A percentile compares a stretch with the other conserved stretches of the same genome.
These are phyloP conservation scores for Vitellaria paradoxa DNA, from an alignment of 179 eudicot genomes.

Conservation along the genomic window DNA sequence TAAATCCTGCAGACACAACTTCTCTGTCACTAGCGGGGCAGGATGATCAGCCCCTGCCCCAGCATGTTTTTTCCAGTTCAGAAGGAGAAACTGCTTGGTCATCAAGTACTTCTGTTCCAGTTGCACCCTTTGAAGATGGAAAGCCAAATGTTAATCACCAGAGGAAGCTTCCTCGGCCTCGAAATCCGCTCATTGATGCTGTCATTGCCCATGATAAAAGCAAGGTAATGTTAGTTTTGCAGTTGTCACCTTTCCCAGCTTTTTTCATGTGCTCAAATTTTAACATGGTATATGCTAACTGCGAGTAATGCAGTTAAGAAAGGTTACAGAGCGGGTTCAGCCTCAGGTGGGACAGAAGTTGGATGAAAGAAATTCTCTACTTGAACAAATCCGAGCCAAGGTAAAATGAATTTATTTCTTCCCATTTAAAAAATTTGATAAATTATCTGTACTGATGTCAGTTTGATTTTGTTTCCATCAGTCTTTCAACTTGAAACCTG, in stretches of 20 bases:
- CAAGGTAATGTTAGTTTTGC: slow-evolving; percentile 50
- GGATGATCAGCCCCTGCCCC: slow-evolving; percentile 24
- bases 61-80: slow-evolving; percentile 23
- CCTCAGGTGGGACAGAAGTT: slow-evolving; percentile 38
- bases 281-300: neutral
- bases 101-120: slow-evolving; percentile 26
- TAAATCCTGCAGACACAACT: slow-evolving; percentile 21
- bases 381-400: slow-evolving; percentile 89
- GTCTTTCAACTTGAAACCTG: slow-evolving; percentile 88
- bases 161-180: slow-evolving; percentile 72
- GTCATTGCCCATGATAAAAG: slow-evolving; percentile 87
- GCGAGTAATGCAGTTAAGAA: slow-evolving; percentile 57
- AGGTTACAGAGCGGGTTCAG: slow-evolving; percentile 61
- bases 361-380: slow-evolving; percentile 74
- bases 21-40: slow-evolving; percentile 22
- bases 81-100: slow-evolving; percentile 38
- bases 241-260: neutral
- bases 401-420: slow-evolving; percentile 26
- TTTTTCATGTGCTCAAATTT: neutral
- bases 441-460: slow-evolving; percentile 19
- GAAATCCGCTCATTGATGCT: slow-evolving; percentile 89
- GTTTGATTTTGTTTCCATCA: slow-evolving; percentile 27
- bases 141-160: slow-evolving; percentile 44
- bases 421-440: neutral
- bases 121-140: slow-evolving; percentile 36